Conservation (phyloP, 139 green algal species). For the Micractinium sp. region DNA sequence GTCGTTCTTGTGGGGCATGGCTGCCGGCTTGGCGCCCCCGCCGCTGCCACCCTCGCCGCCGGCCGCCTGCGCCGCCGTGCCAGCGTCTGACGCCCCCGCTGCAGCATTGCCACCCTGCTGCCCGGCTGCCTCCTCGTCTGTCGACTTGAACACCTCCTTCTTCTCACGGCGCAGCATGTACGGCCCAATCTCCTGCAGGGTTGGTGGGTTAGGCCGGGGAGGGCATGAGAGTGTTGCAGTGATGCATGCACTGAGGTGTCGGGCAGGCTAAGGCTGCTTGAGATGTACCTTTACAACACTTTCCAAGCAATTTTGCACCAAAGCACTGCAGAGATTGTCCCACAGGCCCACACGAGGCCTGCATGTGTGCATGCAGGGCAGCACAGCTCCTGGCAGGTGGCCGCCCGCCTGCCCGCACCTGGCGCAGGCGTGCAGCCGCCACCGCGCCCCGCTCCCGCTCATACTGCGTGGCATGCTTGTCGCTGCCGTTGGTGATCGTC, state of each 20-base stretch:
- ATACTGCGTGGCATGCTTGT: slow-evolving; percentile 62
- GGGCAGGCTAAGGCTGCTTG: too few relatives aligned
- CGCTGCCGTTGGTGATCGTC: slow-evolving; percentile 62
- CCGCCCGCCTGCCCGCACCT: background rate
- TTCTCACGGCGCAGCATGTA: slow-evolving; percentile 94
- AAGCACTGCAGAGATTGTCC: too few relatives aligned
- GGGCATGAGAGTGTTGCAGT: background rate
- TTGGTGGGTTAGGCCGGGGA: too few relatives aligned
- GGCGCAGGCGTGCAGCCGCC: slow-evolving; percentile 67
- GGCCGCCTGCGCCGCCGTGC: background rate
- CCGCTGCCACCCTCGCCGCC: background rate
- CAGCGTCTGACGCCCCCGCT: background rate
- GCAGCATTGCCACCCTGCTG: too few relatives aligned
- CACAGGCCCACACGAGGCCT: too few relatives aligned
- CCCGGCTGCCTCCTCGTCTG: background rate
- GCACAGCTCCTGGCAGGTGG: background rate
- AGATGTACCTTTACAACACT: too few relatives aligned
- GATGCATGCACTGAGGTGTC: background rate
- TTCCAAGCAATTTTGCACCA: too few relatives aligned
- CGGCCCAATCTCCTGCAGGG: slow-evolving; percentile 60
- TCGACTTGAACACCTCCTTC: slow-evolving; percentile 72
- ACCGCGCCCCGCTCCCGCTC: slow-evolving; percentile 66
- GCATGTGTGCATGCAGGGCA: background rate
- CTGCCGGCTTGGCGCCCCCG: background rate
- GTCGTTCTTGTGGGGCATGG: slow-evolving; percentile 69